Evolutionary conservation across 495 filamentous ascomycete species (phyloP).

Genomic region (Tuber aestivum): DNA sequence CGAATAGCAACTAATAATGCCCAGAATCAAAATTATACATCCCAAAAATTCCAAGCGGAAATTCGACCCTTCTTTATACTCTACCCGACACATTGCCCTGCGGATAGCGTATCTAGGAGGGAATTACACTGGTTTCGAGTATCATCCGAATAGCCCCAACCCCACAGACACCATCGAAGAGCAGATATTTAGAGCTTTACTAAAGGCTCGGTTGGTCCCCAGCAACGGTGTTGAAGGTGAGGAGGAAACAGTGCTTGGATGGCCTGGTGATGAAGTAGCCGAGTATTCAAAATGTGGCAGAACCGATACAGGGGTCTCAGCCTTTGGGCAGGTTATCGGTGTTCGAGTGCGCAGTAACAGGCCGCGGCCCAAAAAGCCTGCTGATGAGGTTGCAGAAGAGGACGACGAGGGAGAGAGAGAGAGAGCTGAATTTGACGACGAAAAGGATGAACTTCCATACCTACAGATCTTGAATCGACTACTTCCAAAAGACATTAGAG

Average conservation of each 20-base stretch:
- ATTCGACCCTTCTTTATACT: slow-evolving; percentile 74
- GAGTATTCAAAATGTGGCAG: slow-evolving; percentile 92
- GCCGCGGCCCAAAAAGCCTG: slow-evolving; percentile 47
- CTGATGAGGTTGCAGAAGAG: slow-evolving; percentile 3
- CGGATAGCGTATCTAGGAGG: slow-evolving; percentile 92
- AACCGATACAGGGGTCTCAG: slow-evolving; percentile 88
- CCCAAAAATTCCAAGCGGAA: slow-evolving; percentile 48
- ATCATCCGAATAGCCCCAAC: slow-evolving; percentile 59
- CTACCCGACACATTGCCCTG: slow-evolving; percentile 75
- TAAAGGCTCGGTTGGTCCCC: slow-evolving; percentile 73
- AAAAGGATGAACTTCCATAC: slow-evolving; percentile 79
- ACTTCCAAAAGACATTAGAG: slow-evolving; percentile 78
- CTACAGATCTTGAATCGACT: slow-evolving; percentile 72
- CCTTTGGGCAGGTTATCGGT: slow-evolving; percentile 91
- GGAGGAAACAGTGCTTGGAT: slow-evolving; percentile 43
- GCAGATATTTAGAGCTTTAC: slow-evolving; percentile 80
- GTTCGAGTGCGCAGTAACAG: slow-evolving; percentile 72
- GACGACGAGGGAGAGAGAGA: slow-evolving; percentile 9
- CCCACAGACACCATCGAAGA: slow-evolving; percentile 81
- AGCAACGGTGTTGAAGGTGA: slow-evolving; percentile 47
- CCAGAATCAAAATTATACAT: slow-evolving; percentile 23
- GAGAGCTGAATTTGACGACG: slow-evolving; percentile 58
- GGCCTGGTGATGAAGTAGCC: slow-evolving; percentile 66
- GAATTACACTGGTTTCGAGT: slow-evolving; percentile 85
- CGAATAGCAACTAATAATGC: slow-evolving; percentile 8